Percentiles rank a stretch among this genome's conserved stretches.
phyloP scores from a whole-genome alignment of 495 filamentous ascomycete genomes.

The Lophiostoma macrostomum region DNA sequence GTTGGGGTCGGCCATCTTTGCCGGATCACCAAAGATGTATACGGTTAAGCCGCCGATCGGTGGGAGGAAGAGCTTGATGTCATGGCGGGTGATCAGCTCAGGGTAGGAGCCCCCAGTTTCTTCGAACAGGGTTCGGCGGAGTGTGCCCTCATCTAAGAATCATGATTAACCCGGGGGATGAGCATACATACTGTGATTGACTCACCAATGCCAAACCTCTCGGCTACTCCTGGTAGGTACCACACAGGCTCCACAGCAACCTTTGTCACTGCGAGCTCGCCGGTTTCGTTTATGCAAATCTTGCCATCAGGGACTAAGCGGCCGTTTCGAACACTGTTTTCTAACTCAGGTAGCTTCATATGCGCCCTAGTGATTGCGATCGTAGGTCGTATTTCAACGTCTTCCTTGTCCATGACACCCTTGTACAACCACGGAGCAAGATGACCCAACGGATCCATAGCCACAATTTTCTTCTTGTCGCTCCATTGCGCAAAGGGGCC shows the following conservation, averaged over 20 bases:
- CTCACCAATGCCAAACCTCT: slow-evolving; percentile 84
- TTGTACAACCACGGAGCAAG: slow-evolving; percentile 78
- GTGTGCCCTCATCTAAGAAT: slow-evolving; percentile 69
- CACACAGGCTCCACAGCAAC: slow-evolving; percentile 93
- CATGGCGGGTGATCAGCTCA: slow-evolving; percentile 83
- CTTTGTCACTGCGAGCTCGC: slow-evolving; percentile 93
- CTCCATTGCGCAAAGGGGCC: slow-evolving; percentile 87
- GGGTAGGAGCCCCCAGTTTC: slow-evolving; percentile 92
- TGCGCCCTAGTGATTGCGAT: slow-evolving; percentile 94
- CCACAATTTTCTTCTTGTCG: slow-evolving; percentile 91
- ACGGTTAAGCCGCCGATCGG: slow-evolving; percentile 96
- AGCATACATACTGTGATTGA: neutral
- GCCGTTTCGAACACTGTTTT: slow-evolving; percentile 76
- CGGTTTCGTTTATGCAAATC: slow-evolving; percentile 76
- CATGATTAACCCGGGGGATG: neutral
- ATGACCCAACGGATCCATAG: slow-evolving; percentile 95
- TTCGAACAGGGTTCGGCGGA: slow-evolving; percentile 87
- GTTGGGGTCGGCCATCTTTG: slow-evolving; percentile 85
- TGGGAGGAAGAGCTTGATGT: slow-evolving; percentile 94
- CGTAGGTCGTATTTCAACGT: slow-evolving; percentile 85
- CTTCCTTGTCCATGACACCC: slow-evolving; percentile 63
- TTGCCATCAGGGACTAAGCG: slow-evolving; percentile 83
- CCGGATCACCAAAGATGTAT: slow-evolving; percentile 93
- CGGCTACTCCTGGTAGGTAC: slow-evolving; percentile 94
- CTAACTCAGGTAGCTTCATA: slow-evolving; percentile 94